These are phyloP conservation scores for Gigaspora rosea DNA, from an alignment of 192 early-diverging fungal species.

Conservation along the genomic window DNA sequence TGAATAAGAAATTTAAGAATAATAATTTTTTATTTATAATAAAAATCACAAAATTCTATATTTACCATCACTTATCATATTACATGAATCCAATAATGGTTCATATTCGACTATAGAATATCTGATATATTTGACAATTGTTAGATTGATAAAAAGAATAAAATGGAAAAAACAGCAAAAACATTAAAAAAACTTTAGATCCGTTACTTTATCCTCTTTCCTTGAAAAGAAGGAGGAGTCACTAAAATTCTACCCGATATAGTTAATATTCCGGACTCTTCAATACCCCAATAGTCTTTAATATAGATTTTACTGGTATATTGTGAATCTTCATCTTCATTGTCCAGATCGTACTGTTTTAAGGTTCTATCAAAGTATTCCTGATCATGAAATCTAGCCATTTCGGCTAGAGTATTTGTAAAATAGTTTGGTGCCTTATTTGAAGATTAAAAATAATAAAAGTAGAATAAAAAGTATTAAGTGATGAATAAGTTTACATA, in stretches of 20 bases:
- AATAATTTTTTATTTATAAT: neutral
- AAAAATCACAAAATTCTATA: too few species aligned
- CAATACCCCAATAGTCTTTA: neutral
- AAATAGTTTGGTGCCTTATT: slow-evolving; percentile 72
- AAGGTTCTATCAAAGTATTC: slow-evolving; percentile 38
- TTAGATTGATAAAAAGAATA: neutral
- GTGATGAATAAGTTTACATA: neutral
- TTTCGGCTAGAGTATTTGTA: slow-evolving; percentile 69
- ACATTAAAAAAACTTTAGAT: neutral
- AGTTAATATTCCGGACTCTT: neutral
- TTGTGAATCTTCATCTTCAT: slow-evolving; percentile 5
- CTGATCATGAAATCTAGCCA: slow-evolving; percentile 84
- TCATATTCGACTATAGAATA: slow-evolving; percentile 97
- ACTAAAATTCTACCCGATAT: slow-evolving; percentile 57
- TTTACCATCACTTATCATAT: slow-evolving; percentile 79
- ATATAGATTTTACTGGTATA: slow-evolving; percentile 13
- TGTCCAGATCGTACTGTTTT: slow-evolving; percentile 35
- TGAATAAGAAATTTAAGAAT: slow-evolving; percentile 31
- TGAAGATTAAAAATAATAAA: slow-evolving; percentile 13
- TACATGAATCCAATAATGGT: slow-evolving; percentile 92
- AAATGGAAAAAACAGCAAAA: neutral
- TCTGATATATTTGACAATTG: slow-evolving; percentile 29
- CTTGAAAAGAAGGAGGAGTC: slow-evolving; percentile 86
- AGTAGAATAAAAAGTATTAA: neutral
- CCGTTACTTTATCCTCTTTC: slow-evolving; percentile 74